Evolutionary conservation across 2,329 filamentous ascomycete species (phyloP), one percentile per base, ranked within the genome.

Genomic region (Salinomyces thailandicus): DNA sequence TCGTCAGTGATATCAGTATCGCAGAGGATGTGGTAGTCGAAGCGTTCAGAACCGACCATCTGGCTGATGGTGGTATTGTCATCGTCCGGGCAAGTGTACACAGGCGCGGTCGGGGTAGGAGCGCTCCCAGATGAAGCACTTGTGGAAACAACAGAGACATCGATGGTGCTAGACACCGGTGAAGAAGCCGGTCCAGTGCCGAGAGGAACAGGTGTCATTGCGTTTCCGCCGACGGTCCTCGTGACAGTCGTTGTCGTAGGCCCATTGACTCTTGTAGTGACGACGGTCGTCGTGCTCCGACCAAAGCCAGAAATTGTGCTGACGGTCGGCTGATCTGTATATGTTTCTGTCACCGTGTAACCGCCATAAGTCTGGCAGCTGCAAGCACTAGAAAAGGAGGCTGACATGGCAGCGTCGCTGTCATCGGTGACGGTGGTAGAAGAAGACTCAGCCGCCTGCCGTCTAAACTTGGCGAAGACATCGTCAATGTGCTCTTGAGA

Each of bases 21-120:
- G 35, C 57, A 60, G 18, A 49, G 41, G 14, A 59, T 42, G n/a
- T 48, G 39, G 41, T 56, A 60, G 38, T 54, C 52, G 44, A 54
- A 60, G 24, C 50, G 48, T 29, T 54, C 46, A 12, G 36, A 43
- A 31, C 48, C 51, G 15, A 59, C 41, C 35, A 60, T 41, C 39
- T 59, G 52, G 34, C 50, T 55, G 37, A 56, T 47, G 7, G 46
- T 50, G 5, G 46, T 44, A 39, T 49, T 50, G 36, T 58, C 45
- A 31, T 53, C 54, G 14, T 50, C 47, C 6, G 57, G 57, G 30
- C 57, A 60, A 18, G 43, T 48, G 35, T 57, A 51, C 5, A 46
- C 41, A 5, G 48, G 45, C 2, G 52, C 48, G 5, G 51, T 56
- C 5, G 55, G 52, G 1, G 44, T 51, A 14, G 51, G 27, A 2